phyloP scores from a whole-genome alignment of 208 protist species.

The Trypanosoma theileri region DNA sequence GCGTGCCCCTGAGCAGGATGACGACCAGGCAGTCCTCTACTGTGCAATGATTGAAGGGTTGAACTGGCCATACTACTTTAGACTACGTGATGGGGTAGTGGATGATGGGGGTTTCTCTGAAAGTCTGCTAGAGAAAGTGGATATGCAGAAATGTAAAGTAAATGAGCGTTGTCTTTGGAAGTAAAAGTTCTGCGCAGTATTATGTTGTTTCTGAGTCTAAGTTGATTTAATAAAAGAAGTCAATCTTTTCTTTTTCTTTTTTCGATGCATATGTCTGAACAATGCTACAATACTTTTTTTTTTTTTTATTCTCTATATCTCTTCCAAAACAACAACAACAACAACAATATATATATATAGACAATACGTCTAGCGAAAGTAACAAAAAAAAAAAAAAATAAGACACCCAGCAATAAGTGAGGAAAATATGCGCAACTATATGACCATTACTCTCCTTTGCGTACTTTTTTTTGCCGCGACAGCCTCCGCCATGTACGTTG shows the following conservation, averaged over 20 bases:
- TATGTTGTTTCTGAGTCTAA: background rate
- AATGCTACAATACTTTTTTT: background rate
- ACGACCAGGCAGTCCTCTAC: constrained; percentile 6
- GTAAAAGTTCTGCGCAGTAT: background rate
- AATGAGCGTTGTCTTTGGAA: constrained; percentile 29
- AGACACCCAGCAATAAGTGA: background rate
- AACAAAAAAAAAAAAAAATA: background rate
- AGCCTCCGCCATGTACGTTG: constrained; percentile 23
- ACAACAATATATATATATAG: background rate
- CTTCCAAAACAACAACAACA: too few relatives aligned
- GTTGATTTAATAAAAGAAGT: too few relatives aligned
- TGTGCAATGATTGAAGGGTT: constrained; percentile 32
- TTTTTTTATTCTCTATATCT: too few relatives aligned
- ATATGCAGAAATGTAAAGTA: constrained; percentile 33
- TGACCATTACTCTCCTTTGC: constrained; percentile 22
- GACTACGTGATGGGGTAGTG: constrained; percentile 11
- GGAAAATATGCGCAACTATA: constrained; percentile 12
- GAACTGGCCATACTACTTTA: constrained; percentile 29
- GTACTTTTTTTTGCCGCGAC: constrained; percentile 33
- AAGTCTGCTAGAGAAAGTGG: constrained; percentile 22
- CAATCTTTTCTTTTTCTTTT: too few relatives aligned
- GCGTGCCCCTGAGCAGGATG: constrained; percentile 1
- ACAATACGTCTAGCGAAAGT: background rate
- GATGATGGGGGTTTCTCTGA: constrained; percentile 23
- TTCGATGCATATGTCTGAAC: background rate